Evolutionary conservation across 2,329 filamentous ascomycete species (phyloP).

Genomic region (Talaromyces rugulosus): DNA sequence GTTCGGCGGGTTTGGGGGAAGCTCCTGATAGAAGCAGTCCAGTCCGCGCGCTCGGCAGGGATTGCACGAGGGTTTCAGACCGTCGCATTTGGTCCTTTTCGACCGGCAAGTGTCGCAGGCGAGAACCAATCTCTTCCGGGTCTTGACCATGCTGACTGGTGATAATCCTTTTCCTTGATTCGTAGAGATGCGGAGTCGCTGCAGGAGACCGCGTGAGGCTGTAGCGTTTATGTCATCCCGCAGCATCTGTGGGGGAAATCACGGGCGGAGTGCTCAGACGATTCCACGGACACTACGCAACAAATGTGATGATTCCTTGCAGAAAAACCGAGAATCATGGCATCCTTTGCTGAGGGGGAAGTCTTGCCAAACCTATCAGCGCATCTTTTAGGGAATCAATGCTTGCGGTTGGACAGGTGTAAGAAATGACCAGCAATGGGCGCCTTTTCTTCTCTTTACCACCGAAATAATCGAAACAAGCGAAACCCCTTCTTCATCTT

Average conservation of each 20-base stretch:
- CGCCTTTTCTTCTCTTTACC: background rate
- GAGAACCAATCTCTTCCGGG: slow-evolving; percentile 14
- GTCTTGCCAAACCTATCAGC: background rate
- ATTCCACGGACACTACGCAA: background rate
- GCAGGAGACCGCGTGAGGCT: background rate
- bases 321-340: too few relatives aligned
- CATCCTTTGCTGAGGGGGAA: background rate
- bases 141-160: background rate
- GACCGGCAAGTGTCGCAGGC: slow-evolving; percentile 21
- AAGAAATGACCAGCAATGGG: background rate
- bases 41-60: slow-evolving; percentile 18
- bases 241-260: too few relatives aligned
- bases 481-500: background rate
- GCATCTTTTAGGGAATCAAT: background rate
- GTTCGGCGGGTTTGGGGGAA: background rate
- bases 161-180: background rate
- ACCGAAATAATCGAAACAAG: background rate
- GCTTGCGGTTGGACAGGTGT: background rate
- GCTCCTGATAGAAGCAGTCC: slow-evolving; percentile 8
- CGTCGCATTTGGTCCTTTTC: slow-evolving; percentile 22
- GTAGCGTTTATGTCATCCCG: too few relatives aligned
- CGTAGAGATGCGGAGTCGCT: background rate
- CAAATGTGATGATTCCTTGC: too few relatives aligned
- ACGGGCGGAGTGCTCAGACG: background rate
- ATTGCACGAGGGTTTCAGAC: slow-evolving; percentile 17